A percentile compares a stretch with the other conserved stretches of the same genome.
Evolutionary conservation across 306 rosid genomes (phyloP).

Genomic region (Dalbergia cochinchinensis): DNA sequence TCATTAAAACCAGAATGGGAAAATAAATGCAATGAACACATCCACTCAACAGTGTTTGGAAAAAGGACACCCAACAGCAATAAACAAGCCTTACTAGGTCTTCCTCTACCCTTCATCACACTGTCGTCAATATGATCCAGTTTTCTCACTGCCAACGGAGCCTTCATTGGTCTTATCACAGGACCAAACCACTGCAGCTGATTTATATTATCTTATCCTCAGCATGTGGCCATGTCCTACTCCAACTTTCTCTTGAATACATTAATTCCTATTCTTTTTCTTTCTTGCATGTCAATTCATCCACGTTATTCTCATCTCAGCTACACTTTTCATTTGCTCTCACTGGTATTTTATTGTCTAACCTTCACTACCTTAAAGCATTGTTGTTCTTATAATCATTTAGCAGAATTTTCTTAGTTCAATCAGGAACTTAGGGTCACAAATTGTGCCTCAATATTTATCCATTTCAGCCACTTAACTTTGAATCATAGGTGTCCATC

Average conservation of each 20-base stretch:
- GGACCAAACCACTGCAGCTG: background rate
- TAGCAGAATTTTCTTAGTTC: background rate
- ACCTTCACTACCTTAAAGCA: conserved; percentile 16
- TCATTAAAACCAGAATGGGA: background rate
- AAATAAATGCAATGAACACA: too few relatives aligned
- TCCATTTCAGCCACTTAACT: conserved; percentile 5
- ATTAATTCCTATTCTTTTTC: background rate
- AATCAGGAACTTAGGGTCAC: conserved; percentile 6
- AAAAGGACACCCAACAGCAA: conserved; percentile 19
- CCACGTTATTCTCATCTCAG: background rate
- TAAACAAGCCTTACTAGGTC: background rate
- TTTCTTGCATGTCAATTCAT: conserved; percentile 14
- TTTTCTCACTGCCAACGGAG: conserved; percentile 4
- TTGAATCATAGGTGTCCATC: conserved; percentile 1
- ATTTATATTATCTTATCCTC: background rate
- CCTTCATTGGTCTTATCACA: conserved; percentile 7
- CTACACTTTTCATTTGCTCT: conserved; percentile 5
- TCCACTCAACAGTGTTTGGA: background rate
- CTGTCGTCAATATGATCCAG: conserved; percentile 17
- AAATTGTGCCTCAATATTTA: conserved; percentile 6
- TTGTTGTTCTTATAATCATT: background rate
- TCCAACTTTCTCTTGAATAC: conserved; percentile 12
- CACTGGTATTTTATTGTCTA: background rate
- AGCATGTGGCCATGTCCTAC: background rate
- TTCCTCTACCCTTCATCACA: conserved; percentile 1